Base-by-base conservation (phyloP, 768 basidiomycete genomes). In the Termitomyces sp. region DNA sequence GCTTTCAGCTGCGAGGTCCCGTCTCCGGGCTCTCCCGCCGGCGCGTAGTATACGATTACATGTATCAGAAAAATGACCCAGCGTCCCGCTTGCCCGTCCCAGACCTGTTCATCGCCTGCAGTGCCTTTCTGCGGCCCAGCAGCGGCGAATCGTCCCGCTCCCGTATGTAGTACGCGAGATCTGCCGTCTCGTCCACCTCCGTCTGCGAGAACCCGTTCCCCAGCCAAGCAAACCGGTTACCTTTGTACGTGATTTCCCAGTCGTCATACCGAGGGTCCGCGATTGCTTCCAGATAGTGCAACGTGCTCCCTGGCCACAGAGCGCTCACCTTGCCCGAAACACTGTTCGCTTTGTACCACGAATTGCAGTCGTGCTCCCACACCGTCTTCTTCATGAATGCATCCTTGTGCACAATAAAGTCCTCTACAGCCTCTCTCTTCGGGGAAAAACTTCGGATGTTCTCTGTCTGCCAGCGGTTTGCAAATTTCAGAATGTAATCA, bases 191-290 rank as follows among this genome's bases (percentile, higher is more conserved):
- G 37, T 73, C 72, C 22, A 58, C 33, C 57, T 75, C 73, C 1
- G 69, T 68, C 51, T 69, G 72, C 28, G 73, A 73, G 51, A 59
- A 70, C 2, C 72, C 72, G 54, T 72, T 73, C 10, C 72, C 73
- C 4, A 75, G 60, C 62, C 63, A 73, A 5, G 69, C 62, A 58
- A 73, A 73, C n/a, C 70, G 65, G 45, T 73, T 75, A 3, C 70
- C 72, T 15, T 57, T 60, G 49, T 73, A 73, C 37, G 60, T 66
- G 56, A 75, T 65, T 34, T 70, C 63, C 72, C 73, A 75, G 48
- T 73, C 70, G 10, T 73, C 73, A 51, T 69, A 75, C 7, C 72
- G 66, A 15, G 69, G 68, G 4, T 73, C 67, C 7, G 59, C 62
- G 16, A 73, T 63, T 8, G 69, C 66, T 53, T 74, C 72, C 41